These are phyloP conservation scores for Chaetomiaceae sp. DNA, from an alignment of 2,329 filamentous ascomycete species.

Conservation along the genomic window DNA sequence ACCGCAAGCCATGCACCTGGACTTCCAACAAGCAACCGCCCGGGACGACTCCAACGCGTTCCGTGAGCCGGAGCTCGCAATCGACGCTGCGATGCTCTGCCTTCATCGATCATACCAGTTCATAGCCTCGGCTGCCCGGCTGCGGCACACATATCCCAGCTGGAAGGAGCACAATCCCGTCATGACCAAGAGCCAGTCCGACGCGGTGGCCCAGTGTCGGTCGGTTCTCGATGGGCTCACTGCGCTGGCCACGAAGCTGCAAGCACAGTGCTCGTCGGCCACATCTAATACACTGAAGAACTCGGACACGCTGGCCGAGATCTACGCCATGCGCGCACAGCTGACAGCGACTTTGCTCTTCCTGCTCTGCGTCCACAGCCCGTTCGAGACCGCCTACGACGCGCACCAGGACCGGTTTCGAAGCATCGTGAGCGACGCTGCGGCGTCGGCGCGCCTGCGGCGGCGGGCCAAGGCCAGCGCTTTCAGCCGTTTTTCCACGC, in stretches of 20 bases:
- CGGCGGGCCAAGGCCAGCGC: neutral
- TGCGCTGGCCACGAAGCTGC: neutral
- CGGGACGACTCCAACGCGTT: neutral
- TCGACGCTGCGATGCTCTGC: conserved; percentile 1
- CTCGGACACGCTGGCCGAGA: neutral
- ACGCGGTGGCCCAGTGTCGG: neutral
- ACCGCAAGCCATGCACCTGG: neutral
- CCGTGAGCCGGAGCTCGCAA: neutral
- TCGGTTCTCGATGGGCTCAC: neutral
- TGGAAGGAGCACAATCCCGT: neutral
- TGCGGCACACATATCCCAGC: neutral
- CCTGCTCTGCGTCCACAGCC: neutral
- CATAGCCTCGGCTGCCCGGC: neutral
- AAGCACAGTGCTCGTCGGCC: neutral
- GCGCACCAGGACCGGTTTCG: neutral
- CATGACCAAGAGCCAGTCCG: neutral
- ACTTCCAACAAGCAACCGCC: neutral
- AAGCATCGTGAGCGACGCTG: neutral
- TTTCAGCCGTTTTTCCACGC: neutral
- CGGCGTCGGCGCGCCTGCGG: neutral
- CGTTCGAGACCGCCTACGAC: neutral
- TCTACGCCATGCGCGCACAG: neutral
- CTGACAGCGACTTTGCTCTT: neutral
- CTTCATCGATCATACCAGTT: conserved; percentile 2
- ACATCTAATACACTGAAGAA: neutral